Percentiles rank a stretch among this genome's conserved stretches.
phyloP scores from a whole-genome alignment of 306 rosid species.

The Arachis hypogaea region DNA sequence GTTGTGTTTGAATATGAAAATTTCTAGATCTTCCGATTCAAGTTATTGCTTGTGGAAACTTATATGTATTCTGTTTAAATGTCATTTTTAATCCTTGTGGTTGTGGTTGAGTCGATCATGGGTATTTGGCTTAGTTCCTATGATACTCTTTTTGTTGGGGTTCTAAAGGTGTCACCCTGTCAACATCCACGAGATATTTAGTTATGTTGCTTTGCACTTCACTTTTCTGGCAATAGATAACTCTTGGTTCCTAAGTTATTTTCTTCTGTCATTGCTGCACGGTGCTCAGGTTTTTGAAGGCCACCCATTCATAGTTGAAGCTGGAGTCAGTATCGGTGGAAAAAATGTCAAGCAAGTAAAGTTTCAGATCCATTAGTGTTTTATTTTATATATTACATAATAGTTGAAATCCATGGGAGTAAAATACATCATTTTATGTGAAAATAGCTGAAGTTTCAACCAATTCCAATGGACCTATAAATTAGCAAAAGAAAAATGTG shows the following conservation, averaged over 20 bases:
- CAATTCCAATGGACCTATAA: too few species aligned
- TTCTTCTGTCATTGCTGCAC: conserved; percentile 38
- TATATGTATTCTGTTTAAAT: conserved; percentile 12
- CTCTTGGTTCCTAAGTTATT: conserved; percentile 18
- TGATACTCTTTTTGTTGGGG: conserved; percentile 1
- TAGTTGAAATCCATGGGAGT: conserved; percentile 17
- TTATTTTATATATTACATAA: conserved; percentile 5
- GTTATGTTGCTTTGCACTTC: conserved; percentile 19
- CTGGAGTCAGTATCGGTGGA: conserved; percentile 97
- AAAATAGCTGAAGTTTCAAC: too few species aligned
- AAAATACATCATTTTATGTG: conserved; percentile 17
- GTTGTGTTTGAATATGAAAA: conserved; percentile 53
- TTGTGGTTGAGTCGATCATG: conserved; percentile 24
- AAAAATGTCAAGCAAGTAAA: conserved; percentile 91
- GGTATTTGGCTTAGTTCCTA: conserved; percentile 25
- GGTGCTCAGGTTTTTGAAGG: conserved; percentile 98
- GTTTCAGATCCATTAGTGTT: conserved; percentile 35
- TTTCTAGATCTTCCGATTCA: conserved; percentile 40
- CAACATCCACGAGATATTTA: conserved; percentile 25
- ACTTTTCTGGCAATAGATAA: conserved; percentile 29
- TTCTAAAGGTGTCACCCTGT: conserved; percentile 18
- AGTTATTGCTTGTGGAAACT: conserved; percentile 28
- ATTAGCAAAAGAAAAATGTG: not conserved
- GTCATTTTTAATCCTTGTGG: conserved; percentile 29
- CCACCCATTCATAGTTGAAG: conserved; percentile 96